These are phyloP conservation scores for Quercus dentata DNA, from an alignment of 306 rosid species.

Conservation along the genomic window DNA sequence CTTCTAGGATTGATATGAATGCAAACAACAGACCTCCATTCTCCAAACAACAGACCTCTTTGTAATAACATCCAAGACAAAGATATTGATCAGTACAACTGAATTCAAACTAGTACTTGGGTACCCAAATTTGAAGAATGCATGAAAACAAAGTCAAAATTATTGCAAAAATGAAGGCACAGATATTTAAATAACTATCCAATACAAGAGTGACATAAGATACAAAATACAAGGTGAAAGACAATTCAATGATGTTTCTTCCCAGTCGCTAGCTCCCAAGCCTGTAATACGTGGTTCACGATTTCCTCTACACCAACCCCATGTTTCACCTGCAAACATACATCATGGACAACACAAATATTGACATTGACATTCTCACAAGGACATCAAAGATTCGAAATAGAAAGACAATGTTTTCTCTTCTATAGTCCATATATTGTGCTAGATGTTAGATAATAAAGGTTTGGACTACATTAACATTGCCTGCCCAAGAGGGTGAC, in stretches of 20 bases:
- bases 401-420: neutral
- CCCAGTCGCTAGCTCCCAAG: conserved; percentile 74
- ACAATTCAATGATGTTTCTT: conserved; percentile 54
- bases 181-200: neutral
- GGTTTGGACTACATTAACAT: too few relatives aligned
- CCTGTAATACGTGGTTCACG: conserved; percentile 57
- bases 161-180: neutral
- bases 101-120: too few relatives aligned
- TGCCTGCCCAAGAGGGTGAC: too few relatives aligned
- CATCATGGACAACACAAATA: neutral
- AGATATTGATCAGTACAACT: too few relatives aligned
- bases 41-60: too few relatives aligned
- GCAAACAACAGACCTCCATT: too few relatives aligned
- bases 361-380: neutral
- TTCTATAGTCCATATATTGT: too few relatives aligned
- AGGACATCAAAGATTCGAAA: neutral
- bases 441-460: too few relatives aligned
- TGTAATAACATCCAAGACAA: too few relatives aligned
- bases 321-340: conserved; percentile 67
- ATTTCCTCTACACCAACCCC: conserved; percentile 74
- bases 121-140: too few relatives aligned
- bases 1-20: too few relatives aligned
- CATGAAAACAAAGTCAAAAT: neutral
- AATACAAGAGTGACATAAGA: neutral
- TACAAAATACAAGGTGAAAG: neutral